These are phyloP conservation scores for Astrephomene gubernaculifera DNA, from an alignment of 139 green algal species.

Conservation along the genomic window DNA sequence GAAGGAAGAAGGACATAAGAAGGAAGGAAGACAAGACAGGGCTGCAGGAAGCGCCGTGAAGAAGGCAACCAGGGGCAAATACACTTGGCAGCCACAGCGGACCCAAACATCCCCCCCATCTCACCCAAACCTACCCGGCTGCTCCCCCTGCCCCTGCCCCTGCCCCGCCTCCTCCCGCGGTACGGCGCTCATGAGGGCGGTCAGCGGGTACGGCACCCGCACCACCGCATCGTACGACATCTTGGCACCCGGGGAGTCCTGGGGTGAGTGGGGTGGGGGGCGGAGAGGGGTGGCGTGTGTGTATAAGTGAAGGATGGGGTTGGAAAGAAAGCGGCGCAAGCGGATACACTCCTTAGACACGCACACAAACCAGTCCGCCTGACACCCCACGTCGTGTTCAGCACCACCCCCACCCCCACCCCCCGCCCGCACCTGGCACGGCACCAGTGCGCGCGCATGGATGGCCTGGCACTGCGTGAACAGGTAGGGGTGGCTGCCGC, in stretches of 20 bases:
- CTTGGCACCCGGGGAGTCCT: slow-evolving; percentile 90
- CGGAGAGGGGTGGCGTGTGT: background rate
- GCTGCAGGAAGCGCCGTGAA: no score
- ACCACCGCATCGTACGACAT: slow-evolving; percentile 84
- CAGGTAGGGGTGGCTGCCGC: slow-evolving; percentile 88
- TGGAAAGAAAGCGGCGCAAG: no score
- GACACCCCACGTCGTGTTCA: no score
- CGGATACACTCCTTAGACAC: no score
- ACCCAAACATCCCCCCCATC: background rate
- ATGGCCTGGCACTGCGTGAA: slow-evolving; percentile 98
- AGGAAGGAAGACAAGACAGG: no score
- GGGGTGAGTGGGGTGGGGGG: background rate
- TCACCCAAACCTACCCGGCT: background rate
- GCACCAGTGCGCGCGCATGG: slow-evolving; percentile 90
- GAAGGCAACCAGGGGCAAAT: no score
- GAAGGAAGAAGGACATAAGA: no score
- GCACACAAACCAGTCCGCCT: no score
- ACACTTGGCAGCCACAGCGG: no score
- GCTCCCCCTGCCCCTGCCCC: background rate
- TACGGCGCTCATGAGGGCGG: slow-evolving; percentile 88
- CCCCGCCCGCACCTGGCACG: slow-evolving; percentile 80
- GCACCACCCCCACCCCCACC: background rate
- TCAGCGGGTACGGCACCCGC: slow-evolving; percentile 73
- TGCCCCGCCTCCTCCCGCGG: slow-evolving; percentile 41
- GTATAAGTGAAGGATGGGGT: background rate